Evolutionary conservation across 306 rosid species (phyloP).

Genomic region (Sphenostylis stenocarpa): DNA sequence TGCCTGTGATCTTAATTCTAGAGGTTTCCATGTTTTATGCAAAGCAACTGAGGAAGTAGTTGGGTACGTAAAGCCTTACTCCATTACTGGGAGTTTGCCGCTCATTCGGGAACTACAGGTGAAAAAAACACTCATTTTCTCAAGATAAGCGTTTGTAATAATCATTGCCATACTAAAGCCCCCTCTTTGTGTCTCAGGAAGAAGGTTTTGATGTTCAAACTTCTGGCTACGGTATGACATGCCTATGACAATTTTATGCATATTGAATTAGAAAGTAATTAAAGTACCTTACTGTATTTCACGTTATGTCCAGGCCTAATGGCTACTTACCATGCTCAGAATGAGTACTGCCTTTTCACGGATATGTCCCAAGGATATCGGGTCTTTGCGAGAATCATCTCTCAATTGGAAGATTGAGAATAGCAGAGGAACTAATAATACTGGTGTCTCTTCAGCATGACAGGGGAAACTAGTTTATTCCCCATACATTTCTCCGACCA

Average conservation of each 20-base stretch:
- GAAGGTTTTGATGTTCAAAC: constrained; percentile 96
- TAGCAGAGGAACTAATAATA: neutral
- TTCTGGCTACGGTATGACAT: constrained; percentile 73
- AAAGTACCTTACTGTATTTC: constrained; percentile 14
- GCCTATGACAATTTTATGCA: neutral
- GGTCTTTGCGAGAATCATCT: constrained; percentile 66
- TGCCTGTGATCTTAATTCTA: constrained; percentile 85
- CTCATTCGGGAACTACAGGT: constrained; percentile 96
- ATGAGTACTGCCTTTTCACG: constrained; percentile 84
- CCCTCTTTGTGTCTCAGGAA: constrained; percentile 48
- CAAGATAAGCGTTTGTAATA: neutral
- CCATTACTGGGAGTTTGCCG: constrained; percentile 90
- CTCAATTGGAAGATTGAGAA: constrained; percentile 67
- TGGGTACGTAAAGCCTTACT: constrained; percentile 89
- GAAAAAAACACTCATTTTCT: constrained; percentile 9
- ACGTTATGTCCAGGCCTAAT: constrained; percentile 64
- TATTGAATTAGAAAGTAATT: neutral
- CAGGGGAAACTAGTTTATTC: neutral
- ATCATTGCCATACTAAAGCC: neutral
- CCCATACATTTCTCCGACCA: neutral
- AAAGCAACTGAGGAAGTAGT: constrained; percentile 94
- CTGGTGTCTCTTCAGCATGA: neutral
- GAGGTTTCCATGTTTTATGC: constrained; percentile 78
- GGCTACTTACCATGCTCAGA: constrained; percentile 89
- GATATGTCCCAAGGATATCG: constrained; percentile 86